Conservation (phyloP, 768 basidiomycete genomes). For the Podaxis mareebaensis region DNA sequence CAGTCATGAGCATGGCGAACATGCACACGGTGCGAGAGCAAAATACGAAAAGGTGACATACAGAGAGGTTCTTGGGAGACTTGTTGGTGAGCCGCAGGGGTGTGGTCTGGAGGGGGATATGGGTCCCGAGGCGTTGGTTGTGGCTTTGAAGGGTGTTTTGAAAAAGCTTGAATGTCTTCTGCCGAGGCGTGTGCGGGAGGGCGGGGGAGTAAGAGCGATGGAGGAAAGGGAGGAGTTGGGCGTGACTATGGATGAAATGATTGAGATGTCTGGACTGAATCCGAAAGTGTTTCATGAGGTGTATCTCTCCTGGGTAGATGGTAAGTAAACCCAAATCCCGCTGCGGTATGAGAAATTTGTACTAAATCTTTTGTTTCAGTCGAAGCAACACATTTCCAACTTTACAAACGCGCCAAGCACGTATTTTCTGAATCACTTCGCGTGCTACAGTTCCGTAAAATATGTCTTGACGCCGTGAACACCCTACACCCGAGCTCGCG, state of each 20-base stretch:
- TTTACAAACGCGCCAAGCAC: slow-evolving; percentile 82
- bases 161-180: slow-evolving; percentile 54
- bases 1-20: neutral
- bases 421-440: slow-evolving; percentile 80
- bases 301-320: slow-evolving; percentile 80
- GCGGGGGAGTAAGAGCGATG: slow-evolving; percentile 18
- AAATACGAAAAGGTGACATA: slow-evolving; percentile 44
- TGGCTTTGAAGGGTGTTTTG: slow-evolving; percentile 47
- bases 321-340: slow-evolving; percentile 37
- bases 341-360: neutral
- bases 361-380: slow-evolving; percentile 40
- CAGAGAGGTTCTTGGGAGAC: slow-evolving; percentile 64
- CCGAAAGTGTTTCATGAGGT: slow-evolving; percentile 58
- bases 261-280: slow-evolving; percentile 58
- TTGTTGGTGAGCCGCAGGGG: slow-evolving; percentile 46
- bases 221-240: slow-evolving; percentile 50
- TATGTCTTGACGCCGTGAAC: slow-evolving; percentile 46
- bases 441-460: slow-evolving; percentile 74
- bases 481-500: slow-evolving; percentile 17
- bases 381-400: slow-evolving; percentile 77
- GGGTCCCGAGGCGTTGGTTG: slow-evolving; percentile 44
- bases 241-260: slow-evolving; percentile 75
- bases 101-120: slow-evolving; percentile 49
- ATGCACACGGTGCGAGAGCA: slow-evolving; percentile 31
- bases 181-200: slow-evolving; percentile 26